phyloP scores from a whole-genome alignment of 306 rosid genomes.

The Lathyrus sativus region DNA sequence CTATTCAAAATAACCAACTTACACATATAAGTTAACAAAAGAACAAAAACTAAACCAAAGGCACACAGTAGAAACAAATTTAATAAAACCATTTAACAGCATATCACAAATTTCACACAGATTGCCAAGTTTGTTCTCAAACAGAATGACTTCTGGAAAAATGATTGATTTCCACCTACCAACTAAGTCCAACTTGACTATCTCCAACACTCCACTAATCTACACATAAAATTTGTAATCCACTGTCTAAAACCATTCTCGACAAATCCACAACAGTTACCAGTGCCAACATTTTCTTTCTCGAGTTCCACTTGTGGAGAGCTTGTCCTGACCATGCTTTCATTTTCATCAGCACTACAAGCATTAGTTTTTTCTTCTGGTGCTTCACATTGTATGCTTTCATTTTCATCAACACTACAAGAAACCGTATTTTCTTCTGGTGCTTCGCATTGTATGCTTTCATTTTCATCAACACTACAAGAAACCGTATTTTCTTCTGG shows the following conservation, averaged over 20 bases:
- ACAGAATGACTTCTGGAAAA: not conserved
- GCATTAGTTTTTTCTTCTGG: not conserved
- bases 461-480: too few species aligned
- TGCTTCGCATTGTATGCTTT: not conserved
- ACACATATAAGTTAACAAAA: too few species aligned
- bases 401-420: not conserved
- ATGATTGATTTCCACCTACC: not conserved
- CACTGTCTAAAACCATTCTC: not conserved
- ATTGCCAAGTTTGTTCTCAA: not conserved
- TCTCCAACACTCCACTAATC: constrained; percentile 2
- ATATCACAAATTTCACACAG: too few species aligned
- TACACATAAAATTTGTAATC: not conserved
- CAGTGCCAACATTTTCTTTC: not conserved
- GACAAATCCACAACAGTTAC: not conserved
- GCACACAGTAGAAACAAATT: too few species aligned
- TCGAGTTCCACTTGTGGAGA: not conserved
- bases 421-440: not conserved
- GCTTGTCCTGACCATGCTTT: not conserved
- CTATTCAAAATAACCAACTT: too few species aligned
- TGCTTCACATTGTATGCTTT: not conserved
- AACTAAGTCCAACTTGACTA: not conserved
- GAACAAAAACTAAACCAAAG: too few species aligned
- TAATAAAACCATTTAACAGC: too few species aligned
- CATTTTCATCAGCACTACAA: not conserved
- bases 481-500: too few species aligned